Evolutionary conservation across 208 protist genomes (phyloP), one percentile per base, ranked within the genome.

Genomic region (Acanthamoeba polyphaga): DNA sequence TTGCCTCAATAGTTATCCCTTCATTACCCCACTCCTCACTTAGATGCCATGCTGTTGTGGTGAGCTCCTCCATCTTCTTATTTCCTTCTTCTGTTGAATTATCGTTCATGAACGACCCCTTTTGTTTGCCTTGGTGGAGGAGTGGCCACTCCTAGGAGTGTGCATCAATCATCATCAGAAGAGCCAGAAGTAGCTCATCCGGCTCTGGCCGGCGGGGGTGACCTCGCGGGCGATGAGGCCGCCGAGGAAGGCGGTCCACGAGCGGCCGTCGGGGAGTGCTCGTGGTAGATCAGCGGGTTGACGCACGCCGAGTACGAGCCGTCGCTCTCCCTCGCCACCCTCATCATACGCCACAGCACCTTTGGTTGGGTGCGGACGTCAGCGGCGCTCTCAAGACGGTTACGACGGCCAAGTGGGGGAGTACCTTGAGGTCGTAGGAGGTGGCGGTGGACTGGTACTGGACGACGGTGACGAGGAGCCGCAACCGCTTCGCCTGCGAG

Each of bases 261-360:
- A 82, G 46, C 74, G 7, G 74, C 22, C 15, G 29, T 51, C 22
- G 74, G 74, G 3, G 74, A 82, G 29, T 82, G 74, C 46, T 82
- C 74, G 74, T 82, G 74, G n/a, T 82, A 82, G 9, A 82, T 55
- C 32, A 82, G 74, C 74, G 74, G 74, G 74, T 82, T 82, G 74
- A 82, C 10, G 74, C 74, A 82, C 17, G 74, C 74, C 74, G 74
- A 53, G 74, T 53, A 82, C 46, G 74, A 82, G 6, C 74, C 74
- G 46, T 82, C 74, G 24, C 15, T 27, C 46, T 82, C 74, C 34
- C 46, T 43, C 9, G 74, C 46, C 46, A 82, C 43, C 38, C 74
- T 0, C 74, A 82, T 82, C 74, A 82, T 82, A 0, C 74, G 74
- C 74, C 74, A 82, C 74, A 82, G 24, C 34, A 82, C 72, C 68